Percentiles rank a stretch among this genome's conserved stretches.
These are phyloP conservation scores for Fusarium duplospermum DNA, from an alignment of 2,329 filamentous ascomycete species.

Conservation along the genomic window DNA sequence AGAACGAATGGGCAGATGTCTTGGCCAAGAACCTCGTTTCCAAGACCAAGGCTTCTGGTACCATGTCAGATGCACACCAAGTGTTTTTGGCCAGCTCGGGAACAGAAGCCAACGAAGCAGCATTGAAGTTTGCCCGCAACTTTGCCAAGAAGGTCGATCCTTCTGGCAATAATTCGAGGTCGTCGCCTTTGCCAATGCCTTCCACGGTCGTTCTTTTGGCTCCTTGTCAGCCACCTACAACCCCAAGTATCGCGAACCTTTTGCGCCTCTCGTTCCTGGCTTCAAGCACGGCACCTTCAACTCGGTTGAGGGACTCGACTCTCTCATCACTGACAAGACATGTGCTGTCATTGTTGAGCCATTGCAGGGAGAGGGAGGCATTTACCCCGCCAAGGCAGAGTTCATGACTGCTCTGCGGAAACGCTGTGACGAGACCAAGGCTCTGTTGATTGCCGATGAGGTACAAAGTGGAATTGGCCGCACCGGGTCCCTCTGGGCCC, in stretches of 20 bases:
- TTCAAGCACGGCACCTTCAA: conserved; percentile 7
- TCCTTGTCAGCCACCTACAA: conserved; percentile 8
- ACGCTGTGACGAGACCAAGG: conserved; percentile 3
- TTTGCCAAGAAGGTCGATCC: not conserved
- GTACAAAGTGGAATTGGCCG: not conserved
- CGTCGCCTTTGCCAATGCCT: not conserved
- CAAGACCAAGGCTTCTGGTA: conserved; percentile 1
- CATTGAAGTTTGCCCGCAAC: conserved; percentile 9
- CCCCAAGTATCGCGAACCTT: conserved; percentile 8
- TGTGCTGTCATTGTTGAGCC: conserved; percentile 12
- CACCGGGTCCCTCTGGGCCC: conserved; percentile 2
- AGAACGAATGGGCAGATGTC: conserved; percentile 10
- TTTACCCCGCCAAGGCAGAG: conserved; percentile 2
- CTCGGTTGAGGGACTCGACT: not conserved
- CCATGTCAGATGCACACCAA: conserved; percentile 8
- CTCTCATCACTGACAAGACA: conserved; percentile 4
- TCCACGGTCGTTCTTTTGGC: conserved; percentile 7
- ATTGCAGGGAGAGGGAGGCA: conserved; percentile 5
- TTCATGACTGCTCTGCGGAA: conserved; percentile 1
- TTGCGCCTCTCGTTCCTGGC: conserved; percentile 1
- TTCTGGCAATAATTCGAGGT: conserved; percentile 5
- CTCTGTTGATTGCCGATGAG: conserved; percentile 1
- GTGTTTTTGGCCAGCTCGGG: conserved; percentile 3
- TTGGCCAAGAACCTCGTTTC: not conserved
- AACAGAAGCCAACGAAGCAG: conserved; percentile 11